These are phyloP conservation scores for Isatis lusitanica DNA, from an alignment of 441 rosid species.

Conservation along the genomic window DNA sequence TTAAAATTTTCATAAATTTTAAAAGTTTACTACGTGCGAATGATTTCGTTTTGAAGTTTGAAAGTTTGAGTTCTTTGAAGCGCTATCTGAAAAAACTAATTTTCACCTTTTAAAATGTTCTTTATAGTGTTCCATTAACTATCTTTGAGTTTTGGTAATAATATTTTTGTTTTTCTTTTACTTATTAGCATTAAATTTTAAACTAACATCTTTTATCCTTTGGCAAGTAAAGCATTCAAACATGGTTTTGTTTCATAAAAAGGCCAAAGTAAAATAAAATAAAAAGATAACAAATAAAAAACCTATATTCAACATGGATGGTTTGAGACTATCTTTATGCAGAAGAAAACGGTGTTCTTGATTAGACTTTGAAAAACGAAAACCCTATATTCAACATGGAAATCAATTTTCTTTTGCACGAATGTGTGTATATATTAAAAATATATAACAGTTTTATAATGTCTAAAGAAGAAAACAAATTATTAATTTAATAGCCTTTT, in stretches of 20 bases:
- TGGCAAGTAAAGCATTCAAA: too few species aligned
- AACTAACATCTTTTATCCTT: too few species aligned
- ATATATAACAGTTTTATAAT: neutral
- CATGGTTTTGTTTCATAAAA: too few species aligned
- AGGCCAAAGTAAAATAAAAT: too few species aligned
- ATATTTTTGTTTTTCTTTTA: too few species aligned
- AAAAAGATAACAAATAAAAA: too few species aligned
- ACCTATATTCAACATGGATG: too few species aligned
- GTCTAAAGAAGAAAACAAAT: neutral
- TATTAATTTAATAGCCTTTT: too few species aligned
- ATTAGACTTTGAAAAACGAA: neutral
- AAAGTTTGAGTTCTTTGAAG: neutral
- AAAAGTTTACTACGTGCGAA: neutral
- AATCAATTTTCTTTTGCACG: neutral
- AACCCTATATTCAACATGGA: neutral
- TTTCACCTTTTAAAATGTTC: neutral
- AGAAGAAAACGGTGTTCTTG: neutral
- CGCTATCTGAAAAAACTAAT: neutral
- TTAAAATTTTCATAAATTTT: neutral
- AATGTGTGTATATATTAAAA: neutral
- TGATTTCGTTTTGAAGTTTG: slow-evolving; percentile 8
- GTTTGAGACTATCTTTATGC: neutral
- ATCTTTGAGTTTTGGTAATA: too few species aligned
- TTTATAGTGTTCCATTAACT: too few species aligned
- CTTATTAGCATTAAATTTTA: too few species aligned